Conservation (phyloP, 305 asterid genomes). For the Solanum aculeatissimum region DNA sequence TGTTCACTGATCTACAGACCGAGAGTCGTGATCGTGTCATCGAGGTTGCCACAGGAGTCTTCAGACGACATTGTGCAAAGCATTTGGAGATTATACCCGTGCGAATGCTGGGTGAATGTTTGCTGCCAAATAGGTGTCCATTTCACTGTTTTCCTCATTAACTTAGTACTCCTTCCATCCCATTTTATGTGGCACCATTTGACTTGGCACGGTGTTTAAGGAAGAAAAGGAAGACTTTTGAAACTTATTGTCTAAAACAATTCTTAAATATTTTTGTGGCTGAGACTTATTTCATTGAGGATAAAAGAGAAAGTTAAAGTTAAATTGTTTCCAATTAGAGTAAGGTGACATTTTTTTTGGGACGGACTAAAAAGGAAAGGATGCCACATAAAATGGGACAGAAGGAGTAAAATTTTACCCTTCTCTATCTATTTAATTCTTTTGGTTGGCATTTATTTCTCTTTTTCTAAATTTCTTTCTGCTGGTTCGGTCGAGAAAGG, state of each 20-base stretch:
- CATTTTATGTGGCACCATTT: too few species aligned
- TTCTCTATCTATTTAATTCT: background rate
- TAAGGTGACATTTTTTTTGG: too few species aligned
- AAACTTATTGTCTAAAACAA: too few species aligned
- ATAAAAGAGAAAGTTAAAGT: too few species aligned
- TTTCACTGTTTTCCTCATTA: background rate
- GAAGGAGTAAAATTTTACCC: background rate
- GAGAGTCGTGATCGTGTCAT: constrained; percentile 52
- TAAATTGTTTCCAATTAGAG: too few species aligned
- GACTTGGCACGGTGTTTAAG: too few species aligned
- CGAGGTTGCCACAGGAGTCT: constrained; percentile 54
- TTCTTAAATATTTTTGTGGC: too few species aligned
- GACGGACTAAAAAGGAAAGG: too few species aligned
- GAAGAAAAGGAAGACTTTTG: too few species aligned
- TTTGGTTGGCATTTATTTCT: constrained; percentile 2
- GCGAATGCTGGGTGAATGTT: constrained; percentile 60
- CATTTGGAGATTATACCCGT: constrained; percentile 77
- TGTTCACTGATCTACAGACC: constrained; percentile 57
- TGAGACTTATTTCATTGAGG: too few species aligned
- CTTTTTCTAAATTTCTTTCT: background rate
- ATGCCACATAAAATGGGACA: too few species aligned
- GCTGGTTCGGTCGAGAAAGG: constrained; percentile 23
- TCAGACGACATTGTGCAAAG: constrained; percentile 78
- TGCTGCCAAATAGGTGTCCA: constrained; percentile 46
- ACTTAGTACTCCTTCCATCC: background rate